Evolutionary conservation across 306 rosid genomes (phyloP), one percentile per base, ranked within the genome.

Genomic region (Glycine soja): DNA sequence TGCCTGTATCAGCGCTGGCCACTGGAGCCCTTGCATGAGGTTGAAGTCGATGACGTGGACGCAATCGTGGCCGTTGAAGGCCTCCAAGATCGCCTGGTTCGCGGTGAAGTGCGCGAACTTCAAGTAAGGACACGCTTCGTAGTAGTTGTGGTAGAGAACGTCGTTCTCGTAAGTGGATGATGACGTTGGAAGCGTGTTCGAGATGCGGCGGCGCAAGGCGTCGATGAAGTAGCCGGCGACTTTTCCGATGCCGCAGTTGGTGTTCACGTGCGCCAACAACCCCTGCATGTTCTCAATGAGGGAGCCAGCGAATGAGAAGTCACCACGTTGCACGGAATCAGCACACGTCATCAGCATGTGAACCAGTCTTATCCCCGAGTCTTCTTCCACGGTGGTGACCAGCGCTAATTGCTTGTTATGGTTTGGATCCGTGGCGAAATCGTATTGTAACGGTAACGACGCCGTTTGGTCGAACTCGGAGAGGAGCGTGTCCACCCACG

Each of bases 91-190:
- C 5, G 98, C 98, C 54, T 95, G 97, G 76, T 95, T 95, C 0
- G 98, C 97, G 3, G 97, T 95, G 83, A 95, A 95, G 74, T 95
- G 98, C 2, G 97, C 98, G 86, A 95, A 95, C 82, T 95, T 95
- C 19, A 95, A 84, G 71, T 92, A 95, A 0, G 98, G 97, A 13
- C 92, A 92, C 3, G 95, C 97, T 53, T 95, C 97, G 88, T 95
- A 95, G 81, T 64, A 95, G 82, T 91, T 90, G 54, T 92, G 95
- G 71, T 92, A 92, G 19, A 94, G 78, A 52, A 92, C 83, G 9
- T 42, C 46, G 46, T 42, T 42, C 46, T 42, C 46, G 46, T 42
- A 42, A 24, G 30, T 8, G 43, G 43, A 38, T 24, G 82, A 88
- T 91, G 80, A 86, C 83, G 81, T 89, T 0, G 46, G 9, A 8